Evolutionary conservation across 306 rosid species (phyloP), one percentile per base, ranked within the genome.

Genomic region (Fagus crenata): DNA sequence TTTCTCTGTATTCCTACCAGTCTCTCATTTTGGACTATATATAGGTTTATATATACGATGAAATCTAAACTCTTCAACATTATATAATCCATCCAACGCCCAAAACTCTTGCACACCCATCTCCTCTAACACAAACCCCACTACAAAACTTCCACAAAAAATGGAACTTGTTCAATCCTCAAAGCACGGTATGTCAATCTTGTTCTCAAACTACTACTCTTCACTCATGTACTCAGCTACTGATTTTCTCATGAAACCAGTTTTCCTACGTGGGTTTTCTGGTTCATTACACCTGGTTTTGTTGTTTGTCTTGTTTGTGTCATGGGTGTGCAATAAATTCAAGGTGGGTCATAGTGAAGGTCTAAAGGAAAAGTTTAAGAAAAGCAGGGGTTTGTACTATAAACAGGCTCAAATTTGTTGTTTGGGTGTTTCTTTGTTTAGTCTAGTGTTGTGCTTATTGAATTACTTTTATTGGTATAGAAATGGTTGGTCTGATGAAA

Each of bases 241-340:
- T 60, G 69, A 79, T 46, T 85, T 87, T 77, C 78, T 86, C 49
- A 69, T 86, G 18, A 56, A 79, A 74, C 89, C 88, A 31, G 22
- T 84, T 65, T 86, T 86, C 82, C 67, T 82, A 22, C 87, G 79
- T 17, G 81, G 86, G 61, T 36, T 86, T 31, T 92, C 93, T 74
- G 86, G 83, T 54, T 85, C 84, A 2, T 49, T 85, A 13, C 91
- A 90, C 82, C 42, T 87, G 28, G 67, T 76, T 6, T 70, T 87
- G 80, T 82, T 85, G 4, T 55, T 85, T 51, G 79, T 63, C 74
- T 60, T 89, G 70, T 18, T 81, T 42, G 3, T 86, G 63, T 80
- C 84, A 17, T 85, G 90, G 92, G 33, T 73, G 75, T 81, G 85
- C 75, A 80, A 71, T 41, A 87, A 80, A 80, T 61, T 73, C 56